Evolutionary conservation across 805 yeast genomes (phyloP).

Genomic region (Yarrowia porcina): DNA sequence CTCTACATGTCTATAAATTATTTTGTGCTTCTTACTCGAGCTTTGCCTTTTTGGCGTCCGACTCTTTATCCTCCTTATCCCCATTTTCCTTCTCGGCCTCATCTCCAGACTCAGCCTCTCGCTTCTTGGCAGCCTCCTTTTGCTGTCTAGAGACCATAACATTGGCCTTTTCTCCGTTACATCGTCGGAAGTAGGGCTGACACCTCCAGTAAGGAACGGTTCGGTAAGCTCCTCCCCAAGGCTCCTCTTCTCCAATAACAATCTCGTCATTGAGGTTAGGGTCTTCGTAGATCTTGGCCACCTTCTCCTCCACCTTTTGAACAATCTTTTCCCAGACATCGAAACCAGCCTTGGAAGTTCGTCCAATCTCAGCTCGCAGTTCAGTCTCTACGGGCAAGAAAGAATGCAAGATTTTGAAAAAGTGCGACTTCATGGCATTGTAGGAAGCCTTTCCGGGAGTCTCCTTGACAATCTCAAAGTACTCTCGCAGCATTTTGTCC

Average conservation of each 20-base stretch:
- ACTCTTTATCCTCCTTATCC: constrained; percentile 12
- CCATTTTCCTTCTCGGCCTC: too few relatives aligned
- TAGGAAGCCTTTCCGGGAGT: constrained; percentile 69
- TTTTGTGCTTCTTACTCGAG: constrained; percentile 13
- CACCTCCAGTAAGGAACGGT: constrained; percentile 92
- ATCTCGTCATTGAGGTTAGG: constrained; percentile 57
- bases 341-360: constrained; percentile 43
- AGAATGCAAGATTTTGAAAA: constrained; percentile 81
- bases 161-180: constrained; percentile 59
- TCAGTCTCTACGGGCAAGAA: constrained; percentile 75
- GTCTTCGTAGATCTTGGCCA: constrained; percentile 51
- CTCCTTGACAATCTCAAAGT: constrained; percentile 71
- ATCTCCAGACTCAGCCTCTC: constrained; percentile 1
- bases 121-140: constrained; percentile 21
- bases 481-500: constrained; percentile 78
- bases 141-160: constrained; percentile 30
- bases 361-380: constrained; percentile 69
- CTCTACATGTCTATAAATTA: too few relatives aligned
- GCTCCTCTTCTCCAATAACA: constrained; percentile 50
- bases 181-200: constrained; percentile 91
- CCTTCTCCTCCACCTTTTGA: constrained; percentile 61
- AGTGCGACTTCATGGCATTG: constrained; percentile 85
- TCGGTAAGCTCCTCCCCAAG: constrained; percentile 80
- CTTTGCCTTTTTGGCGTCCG: not conserved
- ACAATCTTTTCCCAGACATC: constrained; percentile 59